A percentile compares a stretch with the other conserved stretches of the same genome.
Evolutionary conservation across 495 filamentous ascomycete species (phyloP).

Genomic region (Parachaetomium inaequale): DNA sequence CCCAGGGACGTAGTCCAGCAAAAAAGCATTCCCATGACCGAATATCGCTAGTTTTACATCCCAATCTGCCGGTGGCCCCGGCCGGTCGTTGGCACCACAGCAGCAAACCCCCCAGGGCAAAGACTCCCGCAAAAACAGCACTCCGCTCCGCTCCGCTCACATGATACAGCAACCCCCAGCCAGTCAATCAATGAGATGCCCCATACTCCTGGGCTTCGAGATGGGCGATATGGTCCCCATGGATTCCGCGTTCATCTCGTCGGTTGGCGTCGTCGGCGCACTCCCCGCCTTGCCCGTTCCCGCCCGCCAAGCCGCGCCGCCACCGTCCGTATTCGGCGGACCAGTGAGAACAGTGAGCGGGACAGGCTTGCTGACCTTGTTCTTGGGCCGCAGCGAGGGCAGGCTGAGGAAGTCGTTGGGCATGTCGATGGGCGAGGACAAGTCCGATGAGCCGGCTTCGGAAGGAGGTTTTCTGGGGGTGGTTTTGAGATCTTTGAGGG

Average conservation of each 20-base stretch:
- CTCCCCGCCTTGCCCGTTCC: background rate
- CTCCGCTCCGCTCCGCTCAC: background rate
- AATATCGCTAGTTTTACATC: background rate
- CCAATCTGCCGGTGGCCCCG: background rate
- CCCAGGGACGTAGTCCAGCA: too few relatives aligned
- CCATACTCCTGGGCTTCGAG: slow-evolving; percentile 42
- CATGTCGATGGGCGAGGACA: slow-evolving; percentile 26
- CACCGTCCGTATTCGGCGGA: background rate
- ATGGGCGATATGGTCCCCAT: slow-evolving; percentile 41
- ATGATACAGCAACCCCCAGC: background rate
- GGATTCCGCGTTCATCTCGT: background rate
- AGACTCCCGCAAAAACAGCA: background rate
- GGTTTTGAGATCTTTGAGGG: slow-evolving; percentile 15
- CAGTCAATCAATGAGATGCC: slow-evolving; percentile 39
- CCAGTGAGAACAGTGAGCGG: slow-evolving; percentile 6
- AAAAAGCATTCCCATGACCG: background rate
- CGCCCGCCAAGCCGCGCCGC: background rate
- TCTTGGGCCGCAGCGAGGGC: slow-evolving; percentile 28
- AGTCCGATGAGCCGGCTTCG: slow-evolving; percentile 21
- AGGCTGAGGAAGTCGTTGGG: slow-evolving; percentile 15
- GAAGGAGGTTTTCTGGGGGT: slow-evolving; percentile 12
- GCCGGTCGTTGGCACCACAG: background rate
- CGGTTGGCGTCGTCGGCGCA: background rate
- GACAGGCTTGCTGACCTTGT: slow-evolving; percentile 10
- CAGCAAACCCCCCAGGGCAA: background rate